phyloP scores from a whole-genome alignment of 2,329 filamentous ascomycete species.

The Leptographium galeiforme region DNA sequence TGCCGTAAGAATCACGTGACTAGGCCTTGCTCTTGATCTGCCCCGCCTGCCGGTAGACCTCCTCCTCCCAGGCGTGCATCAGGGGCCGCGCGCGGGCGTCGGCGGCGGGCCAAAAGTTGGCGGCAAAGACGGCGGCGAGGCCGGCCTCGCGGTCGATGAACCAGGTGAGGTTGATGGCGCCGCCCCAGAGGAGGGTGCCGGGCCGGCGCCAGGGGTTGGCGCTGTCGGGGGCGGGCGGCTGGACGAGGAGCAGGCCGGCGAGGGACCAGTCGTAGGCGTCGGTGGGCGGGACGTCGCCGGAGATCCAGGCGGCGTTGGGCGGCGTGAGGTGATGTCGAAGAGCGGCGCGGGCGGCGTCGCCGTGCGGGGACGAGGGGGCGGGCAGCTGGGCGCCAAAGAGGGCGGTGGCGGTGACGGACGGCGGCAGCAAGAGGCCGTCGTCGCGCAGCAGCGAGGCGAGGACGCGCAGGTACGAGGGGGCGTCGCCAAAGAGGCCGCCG shows the following conservation, averaged over 20 bases:
- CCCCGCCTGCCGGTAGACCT: not conserved
- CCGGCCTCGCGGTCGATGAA: constrained; percentile 15
- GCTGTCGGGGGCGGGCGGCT: constrained; percentile 12
- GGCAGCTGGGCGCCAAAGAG: constrained; percentile 36
- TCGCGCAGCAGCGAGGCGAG: constrained; percentile 31
- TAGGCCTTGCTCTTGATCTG: too few relatives aligned
- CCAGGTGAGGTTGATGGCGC: constrained; percentile 33
- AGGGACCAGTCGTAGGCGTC: constrained; percentile 26
- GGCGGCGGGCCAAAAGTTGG: too few relatives aligned
- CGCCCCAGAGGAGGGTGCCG: constrained; percentile 29
- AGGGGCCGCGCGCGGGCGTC: too few relatives aligned
- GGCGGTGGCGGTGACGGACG: constrained; percentile 21
- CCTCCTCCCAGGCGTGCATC: too few relatives aligned
- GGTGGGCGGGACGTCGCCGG: constrained; percentile 18
- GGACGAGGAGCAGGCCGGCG: constrained; percentile 27
- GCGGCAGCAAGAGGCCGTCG: constrained; percentile 32
- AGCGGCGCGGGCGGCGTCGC: constrained; percentile 9
- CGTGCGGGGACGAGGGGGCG: not conserved
- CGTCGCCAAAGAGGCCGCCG: constrained; percentile 20
- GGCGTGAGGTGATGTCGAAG: constrained; percentile 16
- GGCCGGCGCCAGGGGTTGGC: constrained; percentile 20
- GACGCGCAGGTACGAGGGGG: constrained; percentile 29
- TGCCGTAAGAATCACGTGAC: too few relatives aligned
- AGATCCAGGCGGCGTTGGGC: constrained; percentile 12
- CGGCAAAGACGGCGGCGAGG: not conserved